phyloP scores from a whole-genome alignment of 345 rosid species.

The Raphanus sativus region DNA sequence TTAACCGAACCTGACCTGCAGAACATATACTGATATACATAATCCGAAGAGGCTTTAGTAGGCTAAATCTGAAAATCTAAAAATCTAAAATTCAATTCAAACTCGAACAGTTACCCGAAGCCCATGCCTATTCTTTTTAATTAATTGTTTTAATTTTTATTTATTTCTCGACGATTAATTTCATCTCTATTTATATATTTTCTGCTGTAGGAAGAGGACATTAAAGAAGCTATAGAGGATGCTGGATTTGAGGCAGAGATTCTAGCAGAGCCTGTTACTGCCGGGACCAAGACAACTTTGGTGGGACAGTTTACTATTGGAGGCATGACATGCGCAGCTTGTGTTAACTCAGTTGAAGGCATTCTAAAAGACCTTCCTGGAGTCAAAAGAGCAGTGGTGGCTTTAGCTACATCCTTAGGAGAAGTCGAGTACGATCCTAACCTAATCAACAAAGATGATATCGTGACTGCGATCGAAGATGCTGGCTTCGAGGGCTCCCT shows the following conservation, averaged over 20 bases:
- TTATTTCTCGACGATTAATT: neutral
- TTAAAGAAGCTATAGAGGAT: slow-evolving; percentile 92
- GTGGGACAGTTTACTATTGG: slow-evolving; percentile 87
- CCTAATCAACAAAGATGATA: slow-evolving; percentile 73
- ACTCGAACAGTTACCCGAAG: neutral
- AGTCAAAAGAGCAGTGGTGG: slow-evolving; percentile 88
- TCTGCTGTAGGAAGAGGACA: slow-evolving; percentile 70
- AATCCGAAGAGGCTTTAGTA: neutral
- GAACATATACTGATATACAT: neutral
- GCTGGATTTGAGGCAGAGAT: slow-evolving; percentile 98
- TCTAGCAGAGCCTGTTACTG: slow-evolving; percentile 52
- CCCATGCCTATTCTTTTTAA: neutral
- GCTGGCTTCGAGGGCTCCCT: slow-evolving; percentile 93
- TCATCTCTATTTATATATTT: neutral
- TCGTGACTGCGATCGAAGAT: slow-evolving; percentile 87
- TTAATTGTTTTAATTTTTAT: neutral
- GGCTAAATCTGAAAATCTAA: neutral
- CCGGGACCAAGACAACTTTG: slow-evolving; percentile 49
- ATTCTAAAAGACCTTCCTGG: slow-evolving; percentile 86
- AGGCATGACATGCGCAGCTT: slow-evolving; percentile 98
- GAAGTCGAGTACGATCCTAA: slow-evolving; percentile 94
- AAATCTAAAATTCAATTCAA: too few species aligned
- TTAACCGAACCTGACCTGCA: neutral
- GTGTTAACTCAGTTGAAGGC: slow-evolving; percentile 92
- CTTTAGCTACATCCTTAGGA: slow-evolving; percentile 87